A percentile compares a stretch with the other conserved stretches of the same genome.
Evolutionary conservation across 768 basidiomycete genomes (phyloP).

Genomic region (Sarcomyxa edulis): DNA sequence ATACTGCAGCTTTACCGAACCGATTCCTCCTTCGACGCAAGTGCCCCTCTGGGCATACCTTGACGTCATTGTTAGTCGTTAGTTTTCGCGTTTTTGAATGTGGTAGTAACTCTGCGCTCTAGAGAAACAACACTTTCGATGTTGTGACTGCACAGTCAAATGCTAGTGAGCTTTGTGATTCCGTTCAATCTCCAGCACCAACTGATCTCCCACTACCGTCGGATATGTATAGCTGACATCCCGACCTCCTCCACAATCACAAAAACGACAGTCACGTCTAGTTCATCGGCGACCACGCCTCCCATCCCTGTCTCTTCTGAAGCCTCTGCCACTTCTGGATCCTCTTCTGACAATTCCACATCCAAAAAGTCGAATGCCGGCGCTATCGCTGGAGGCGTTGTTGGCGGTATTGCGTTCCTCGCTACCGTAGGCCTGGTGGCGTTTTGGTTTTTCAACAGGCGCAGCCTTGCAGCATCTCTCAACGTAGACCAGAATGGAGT

Average conservation of each 20-base stretch:
- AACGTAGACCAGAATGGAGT: too few species aligned
- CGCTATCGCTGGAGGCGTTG: conserved; percentile 20
- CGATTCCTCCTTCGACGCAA: too few species aligned
- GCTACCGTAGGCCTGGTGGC: conserved; percentile 11
- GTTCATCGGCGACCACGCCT: conserved; percentile 1
- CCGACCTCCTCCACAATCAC: background rate
- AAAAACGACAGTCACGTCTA: background rate
- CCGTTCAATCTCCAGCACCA: too few species aligned
- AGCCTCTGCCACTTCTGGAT: background rate
- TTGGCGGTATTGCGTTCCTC: conserved; percentile 18
- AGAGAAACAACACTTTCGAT: conserved; percentile 2
- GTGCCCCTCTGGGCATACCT: conserved; percentile 25
- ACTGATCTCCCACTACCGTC: too few species aligned
- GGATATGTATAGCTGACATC: too few species aligned
- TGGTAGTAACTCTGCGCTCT: conserved; percentile 3
- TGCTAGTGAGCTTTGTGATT: conserved; percentile 8
- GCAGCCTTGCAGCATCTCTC: too few species aligned
- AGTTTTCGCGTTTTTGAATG: background rate
- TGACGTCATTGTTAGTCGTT: conserved; percentile 10
- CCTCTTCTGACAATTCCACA: background rate
- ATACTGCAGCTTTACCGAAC: conserved; percentile 12
- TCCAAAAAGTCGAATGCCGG: conserved; percentile 14
- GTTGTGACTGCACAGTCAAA: conserved; percentile 1
- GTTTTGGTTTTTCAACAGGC: too few species aligned
- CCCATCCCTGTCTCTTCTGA: background rate